These are phyloP conservation scores for Salix brachista DNA, from an alignment of 345 rosid genomes.

Conservation along the genomic window DNA sequence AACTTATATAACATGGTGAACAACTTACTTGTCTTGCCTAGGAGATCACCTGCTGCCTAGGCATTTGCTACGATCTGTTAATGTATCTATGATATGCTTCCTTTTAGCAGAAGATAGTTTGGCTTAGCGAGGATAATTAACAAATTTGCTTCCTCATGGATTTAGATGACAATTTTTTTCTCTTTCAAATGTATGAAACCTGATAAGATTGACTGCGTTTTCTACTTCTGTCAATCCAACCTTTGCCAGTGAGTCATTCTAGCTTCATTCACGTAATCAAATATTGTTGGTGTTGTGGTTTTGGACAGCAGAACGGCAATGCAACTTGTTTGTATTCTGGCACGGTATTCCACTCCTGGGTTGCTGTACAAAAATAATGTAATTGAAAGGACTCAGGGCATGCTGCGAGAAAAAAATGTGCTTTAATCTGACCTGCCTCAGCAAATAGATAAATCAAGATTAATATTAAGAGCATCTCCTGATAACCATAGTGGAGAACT, in stretches of 20 bases:
- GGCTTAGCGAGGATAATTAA: background rate
- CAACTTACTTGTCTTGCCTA: background rate
- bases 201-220: background rate
- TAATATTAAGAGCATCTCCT: background rate
- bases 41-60: background rate
- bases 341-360: no score
- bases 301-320: no score
- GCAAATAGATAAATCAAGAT: background rate
- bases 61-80: background rate
- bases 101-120: background rate
- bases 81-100: background rate
- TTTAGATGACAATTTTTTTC: background rate
- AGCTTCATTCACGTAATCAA: background rate
- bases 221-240: background rate
- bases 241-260: background rate
- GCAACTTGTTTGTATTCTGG: no score
- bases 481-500: background rate
- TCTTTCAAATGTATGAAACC: background rate
- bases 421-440: no score
- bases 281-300: background rate
- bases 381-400: no score
- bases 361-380: no score
- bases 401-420: no score
- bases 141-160: background rate
- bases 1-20: background rate